These are phyloP conservation scores for Aspergillus bridgeri DNA, from an alignment of 495 filamentous ascomycete genomes.

Conservation along the genomic window DNA sequence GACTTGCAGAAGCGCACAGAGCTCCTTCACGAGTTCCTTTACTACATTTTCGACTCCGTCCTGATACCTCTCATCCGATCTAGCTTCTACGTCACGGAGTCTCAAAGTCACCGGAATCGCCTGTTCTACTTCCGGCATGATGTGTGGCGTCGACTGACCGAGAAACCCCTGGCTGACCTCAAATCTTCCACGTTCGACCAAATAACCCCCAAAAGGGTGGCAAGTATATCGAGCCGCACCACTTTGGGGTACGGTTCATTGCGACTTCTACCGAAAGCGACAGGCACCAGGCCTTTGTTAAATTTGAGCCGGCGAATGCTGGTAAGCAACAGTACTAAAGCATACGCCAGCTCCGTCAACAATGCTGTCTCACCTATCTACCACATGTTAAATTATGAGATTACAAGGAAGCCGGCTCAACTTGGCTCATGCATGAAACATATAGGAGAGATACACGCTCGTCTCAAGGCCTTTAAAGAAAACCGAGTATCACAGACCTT, in stretches of 20 bases:
- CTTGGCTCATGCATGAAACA: slow-evolving; percentile 78
- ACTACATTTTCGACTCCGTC: slow-evolving; percentile 89
- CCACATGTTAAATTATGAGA: slow-evolving; percentile 75
- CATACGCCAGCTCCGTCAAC: slow-evolving; percentile 65
- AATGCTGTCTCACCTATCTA: slow-evolving; percentile 69
- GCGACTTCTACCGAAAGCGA: slow-evolving; percentile 73
- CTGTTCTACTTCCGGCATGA: slow-evolving; percentile 96
- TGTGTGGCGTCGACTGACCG: slow-evolving; percentile 73
- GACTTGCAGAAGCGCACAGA: slow-evolving; percentile 76
- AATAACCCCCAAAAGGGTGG: slow-evolving; percentile 55
- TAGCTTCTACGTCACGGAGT: slow-evolving; percentile 95
- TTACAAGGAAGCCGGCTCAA: slow-evolving; percentile 52
- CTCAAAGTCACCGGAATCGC: slow-evolving; percentile 70
- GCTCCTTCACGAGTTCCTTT: slow-evolving; percentile 79
- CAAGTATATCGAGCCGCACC: slow-evolving; percentile 55
- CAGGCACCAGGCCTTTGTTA: slow-evolving; percentile 74
- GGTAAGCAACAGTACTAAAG: slow-evolving; percentile 42
- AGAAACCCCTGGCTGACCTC: slow-evolving; percentile 65
- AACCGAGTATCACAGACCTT: slow-evolving; percentile 16
- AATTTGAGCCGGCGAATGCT: slow-evolving; percentile 69
- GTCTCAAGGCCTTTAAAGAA: slow-evolving; percentile 64
- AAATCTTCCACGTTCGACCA: slow-evolving; percentile 79
- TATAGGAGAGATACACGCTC: slow-evolving; percentile 75
- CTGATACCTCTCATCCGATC: slow-evolving; percentile 81
- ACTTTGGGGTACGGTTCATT: slow-evolving; percentile 73